A percentile compares a stretch with the other conserved stretches of the same genome.
Evolutionary conservation across 2,329 filamentous ascomycete species (phyloP).

Genomic region (Nemania sp.): DNA sequence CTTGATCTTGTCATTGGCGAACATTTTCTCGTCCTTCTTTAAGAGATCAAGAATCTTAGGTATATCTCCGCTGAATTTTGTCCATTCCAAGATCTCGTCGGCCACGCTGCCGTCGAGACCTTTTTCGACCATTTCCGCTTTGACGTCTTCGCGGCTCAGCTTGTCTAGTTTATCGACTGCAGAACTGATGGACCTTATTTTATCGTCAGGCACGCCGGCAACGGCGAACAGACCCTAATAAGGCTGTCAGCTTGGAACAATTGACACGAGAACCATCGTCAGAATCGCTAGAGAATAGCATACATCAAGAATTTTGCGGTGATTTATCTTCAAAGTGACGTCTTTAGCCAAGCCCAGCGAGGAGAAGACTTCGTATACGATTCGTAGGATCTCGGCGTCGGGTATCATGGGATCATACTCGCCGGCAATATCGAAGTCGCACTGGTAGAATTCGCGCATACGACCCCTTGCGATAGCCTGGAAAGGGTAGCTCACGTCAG

Average conservation of each 20-base stretch:
- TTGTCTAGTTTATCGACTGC: constrained; percentile 83
- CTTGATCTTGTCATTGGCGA: constrained; percentile 66
- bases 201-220: constrained; percentile 74
- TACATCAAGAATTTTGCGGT: constrained; percentile 73
- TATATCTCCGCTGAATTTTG: constrained; percentile 64
- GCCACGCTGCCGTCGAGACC: constrained; percentile 67
- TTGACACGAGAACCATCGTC: not conserved
- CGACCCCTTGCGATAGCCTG: constrained; percentile 69
- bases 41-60: constrained; percentile 66
- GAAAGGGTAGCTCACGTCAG: constrained; percentile 4
- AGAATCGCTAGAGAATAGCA: not conserved
- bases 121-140: constrained; percentile 77
- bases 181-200: constrained; percentile 73
- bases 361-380: constrained; percentile 73
- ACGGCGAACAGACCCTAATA: constrained; percentile 68
- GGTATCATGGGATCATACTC: constrained; percentile 74
- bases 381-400: constrained; percentile 73
- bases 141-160: constrained; percentile 72
- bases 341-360: constrained; percentile 66
- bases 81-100: constrained; percentile 74
- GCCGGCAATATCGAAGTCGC: constrained; percentile 78
- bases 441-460: constrained; percentile 81
- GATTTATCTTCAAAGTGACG: constrained; percentile 78
- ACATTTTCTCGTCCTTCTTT: constrained; percentile 60
- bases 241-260: not conserved